phyloP scores from a whole-genome alignment of 441 rosid genomes.

The Manihot esculenta region DNA sequence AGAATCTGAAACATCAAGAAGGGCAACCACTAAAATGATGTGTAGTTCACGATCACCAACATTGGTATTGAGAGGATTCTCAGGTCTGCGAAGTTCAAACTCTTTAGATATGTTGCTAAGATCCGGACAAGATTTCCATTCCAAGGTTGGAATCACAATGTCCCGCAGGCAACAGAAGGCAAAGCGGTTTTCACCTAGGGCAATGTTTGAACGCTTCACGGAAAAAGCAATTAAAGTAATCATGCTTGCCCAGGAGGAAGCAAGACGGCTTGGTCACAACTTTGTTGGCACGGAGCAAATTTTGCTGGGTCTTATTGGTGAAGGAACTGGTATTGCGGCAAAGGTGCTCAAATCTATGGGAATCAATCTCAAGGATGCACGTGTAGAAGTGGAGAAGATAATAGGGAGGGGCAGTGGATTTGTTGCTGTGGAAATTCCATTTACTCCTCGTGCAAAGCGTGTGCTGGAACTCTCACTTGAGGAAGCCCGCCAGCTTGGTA shows the following conservation, averaged over 20 bases:
- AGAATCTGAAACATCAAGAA: constrained; percentile 46
- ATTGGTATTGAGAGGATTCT: constrained; percentile 47
- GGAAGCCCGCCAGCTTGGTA: constrained; percentile 97
- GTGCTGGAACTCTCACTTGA: constrained; percentile 88
- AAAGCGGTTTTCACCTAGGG: constrained; percentile 52
- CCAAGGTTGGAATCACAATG: constrained; percentile 39
- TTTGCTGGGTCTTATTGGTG: constrained; percentile 89
- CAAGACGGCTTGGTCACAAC: constrained; percentile 95
- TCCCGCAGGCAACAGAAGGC: constrained; percentile 46
- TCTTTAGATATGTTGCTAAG: constrained; percentile 46
- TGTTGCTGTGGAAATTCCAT: constrained; percentile 96
- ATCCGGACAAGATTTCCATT: constrained; percentile 43
- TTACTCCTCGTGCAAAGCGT: constrained; percentile 98
- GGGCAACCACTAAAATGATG: constrained; percentile 49
- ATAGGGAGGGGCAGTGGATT: constrained; percentile 98
- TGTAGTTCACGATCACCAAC: constrained; percentile 36
- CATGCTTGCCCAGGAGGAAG: constrained; percentile 99
- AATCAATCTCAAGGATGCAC: constrained; percentile 91
- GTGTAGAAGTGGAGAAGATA: constrained; percentile 94
- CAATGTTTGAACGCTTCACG: constrained; percentile 97
- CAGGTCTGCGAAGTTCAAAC: constrained; percentile 65
- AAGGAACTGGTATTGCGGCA: constrained; percentile 99
- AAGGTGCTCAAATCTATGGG: constrained; percentile 99
- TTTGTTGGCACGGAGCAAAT: constrained; percentile 99
- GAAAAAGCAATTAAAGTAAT: constrained; percentile 97